Percentiles rank a stretch among this genome's conserved stretches.
Conservation (phyloP, 2,329 filamentous ascomycete genomes). For the Colletotrichum sp. region DNA sequence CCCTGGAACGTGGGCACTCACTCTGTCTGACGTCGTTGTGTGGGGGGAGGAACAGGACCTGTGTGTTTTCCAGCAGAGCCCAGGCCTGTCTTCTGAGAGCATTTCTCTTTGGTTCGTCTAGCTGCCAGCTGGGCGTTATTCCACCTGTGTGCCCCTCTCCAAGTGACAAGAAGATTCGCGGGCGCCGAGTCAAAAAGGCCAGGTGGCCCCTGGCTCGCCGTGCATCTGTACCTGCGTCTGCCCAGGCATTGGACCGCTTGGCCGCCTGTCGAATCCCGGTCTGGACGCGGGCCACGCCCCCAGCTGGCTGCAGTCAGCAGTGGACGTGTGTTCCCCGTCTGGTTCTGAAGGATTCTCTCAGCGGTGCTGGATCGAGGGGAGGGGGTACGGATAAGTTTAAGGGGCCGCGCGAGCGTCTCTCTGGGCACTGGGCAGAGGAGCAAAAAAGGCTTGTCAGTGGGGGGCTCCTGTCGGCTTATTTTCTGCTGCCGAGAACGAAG, state of each 20-base stretch:
- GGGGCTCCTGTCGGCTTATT: not conserved
- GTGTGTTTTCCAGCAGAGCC: not conserved
- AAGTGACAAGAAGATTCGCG: not conserved
- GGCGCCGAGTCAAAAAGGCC: not conserved
- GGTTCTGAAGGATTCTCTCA: not conserved
- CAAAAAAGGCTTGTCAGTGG: not conserved
- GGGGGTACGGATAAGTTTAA: not conserved
- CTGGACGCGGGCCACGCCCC: not conserved
- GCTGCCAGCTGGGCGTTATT: not conserved
- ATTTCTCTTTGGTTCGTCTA: not conserved
- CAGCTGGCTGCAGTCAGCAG: not conserved
- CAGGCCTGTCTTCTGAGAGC: not conserved
- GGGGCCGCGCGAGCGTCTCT: not conserved
- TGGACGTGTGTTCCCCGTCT: not conserved
- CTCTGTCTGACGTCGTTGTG: constrained; percentile 12
- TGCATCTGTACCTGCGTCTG: constrained; percentile 18
- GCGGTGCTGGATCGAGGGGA: not conserved
- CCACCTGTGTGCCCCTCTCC: not conserved
- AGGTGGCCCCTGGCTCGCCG: not conserved
- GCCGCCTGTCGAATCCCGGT: not conserved
- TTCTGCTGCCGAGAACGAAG: not conserved
- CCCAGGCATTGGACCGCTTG: not conserved
- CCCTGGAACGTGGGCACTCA: not conserved
- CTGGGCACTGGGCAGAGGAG: not conserved
- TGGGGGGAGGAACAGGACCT: not conserved